phyloP scores from a whole-genome alignment of 2,329 filamentous ascomycete genomes.

The Tolypocladium guangdongense region DNA sequence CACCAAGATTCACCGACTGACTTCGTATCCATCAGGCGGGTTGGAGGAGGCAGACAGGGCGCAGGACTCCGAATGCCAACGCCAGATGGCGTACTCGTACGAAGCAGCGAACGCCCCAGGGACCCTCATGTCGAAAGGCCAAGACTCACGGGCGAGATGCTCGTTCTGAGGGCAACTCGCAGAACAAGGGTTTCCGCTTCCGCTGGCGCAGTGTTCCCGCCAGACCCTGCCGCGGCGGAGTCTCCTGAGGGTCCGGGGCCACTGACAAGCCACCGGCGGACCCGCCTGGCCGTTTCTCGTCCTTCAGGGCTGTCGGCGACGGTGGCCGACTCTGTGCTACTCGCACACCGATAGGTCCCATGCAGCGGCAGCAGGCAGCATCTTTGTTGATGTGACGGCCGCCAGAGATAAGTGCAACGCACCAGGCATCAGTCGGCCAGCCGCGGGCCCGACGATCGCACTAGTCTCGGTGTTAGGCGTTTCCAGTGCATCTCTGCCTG shows the following conservation, averaged over 20 bases:
- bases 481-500: background rate
- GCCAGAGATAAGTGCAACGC: background rate
- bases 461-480: background rate
- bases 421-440: background rate
- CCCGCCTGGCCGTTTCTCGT: background rate
- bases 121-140: background rate
- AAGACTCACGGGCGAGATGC: no score
- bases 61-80: background rate
- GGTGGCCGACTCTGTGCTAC: background rate
- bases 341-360: background rate
- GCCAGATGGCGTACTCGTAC: background rate
- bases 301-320: background rate
- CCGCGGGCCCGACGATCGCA: background rate
- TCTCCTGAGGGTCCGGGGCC: background rate
- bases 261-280: background rate
- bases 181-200: no score
- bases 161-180: background rate
- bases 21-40: background rate
- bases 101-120: no score
- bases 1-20: background rate
- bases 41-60: background rate
- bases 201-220: no score
- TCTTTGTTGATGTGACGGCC: background rate
- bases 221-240: background rate
- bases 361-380: background rate